Percentiles rank a stretch among this genome's conserved stretches.
These are phyloP conservation scores for Colletotrichum simmondsii DNA, from an alignment of 2,329 filamentous ascomycete genomes.

Conservation along the genomic window DNA sequence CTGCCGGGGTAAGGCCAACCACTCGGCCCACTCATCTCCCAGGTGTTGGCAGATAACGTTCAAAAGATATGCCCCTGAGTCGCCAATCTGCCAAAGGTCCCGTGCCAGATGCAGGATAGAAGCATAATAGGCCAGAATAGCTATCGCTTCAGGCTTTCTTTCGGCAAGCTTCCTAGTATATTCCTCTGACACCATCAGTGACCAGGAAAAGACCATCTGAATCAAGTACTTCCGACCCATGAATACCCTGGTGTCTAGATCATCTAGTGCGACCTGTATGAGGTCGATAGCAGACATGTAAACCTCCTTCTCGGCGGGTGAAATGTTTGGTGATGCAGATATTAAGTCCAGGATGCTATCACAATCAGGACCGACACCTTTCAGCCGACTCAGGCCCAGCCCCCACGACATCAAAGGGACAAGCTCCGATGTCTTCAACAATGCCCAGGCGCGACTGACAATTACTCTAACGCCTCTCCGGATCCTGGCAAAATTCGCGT, in stretches of 20 bases:
- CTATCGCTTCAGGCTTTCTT: slow-evolving; percentile 39
- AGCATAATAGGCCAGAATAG: slow-evolving; percentile 43
- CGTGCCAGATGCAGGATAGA: slow-evolving; percentile 41
- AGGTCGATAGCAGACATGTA: not conserved
- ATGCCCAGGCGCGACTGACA: slow-evolving; percentile 13
- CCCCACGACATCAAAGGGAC: slow-evolving; percentile 6
- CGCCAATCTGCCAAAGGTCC: slow-evolving; percentile 42
- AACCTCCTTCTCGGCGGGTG: not conserved
- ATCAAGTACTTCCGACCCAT: slow-evolving; percentile 19
- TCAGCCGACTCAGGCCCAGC: not conserved
- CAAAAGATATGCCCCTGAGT: slow-evolving; percentile 33
- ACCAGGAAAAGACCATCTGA: slow-evolving; percentile 43
- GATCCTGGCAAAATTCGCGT: slow-evolving; percentile 41
- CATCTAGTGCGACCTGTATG: slow-evolving; percentile 3
- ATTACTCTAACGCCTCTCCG: slow-evolving; percentile 39
- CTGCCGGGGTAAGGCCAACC: not conserved
- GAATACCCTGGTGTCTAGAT: not conserved
- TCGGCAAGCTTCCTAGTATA: slow-evolving; percentile 39
- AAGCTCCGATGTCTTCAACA: slow-evolving; percentile 3
- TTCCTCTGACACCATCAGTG: slow-evolving; percentile 35
- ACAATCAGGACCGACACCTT: not conserved
- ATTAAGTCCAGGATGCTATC: slow-evolving; percentile 21
- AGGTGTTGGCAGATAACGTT: not conserved
- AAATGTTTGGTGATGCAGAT: not conserved
- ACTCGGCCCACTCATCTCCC: slow-evolving; percentile 2